Conservation (phyloP, 768 basidiomycete genomes). For the Pulveroboletus sp. region DNA sequence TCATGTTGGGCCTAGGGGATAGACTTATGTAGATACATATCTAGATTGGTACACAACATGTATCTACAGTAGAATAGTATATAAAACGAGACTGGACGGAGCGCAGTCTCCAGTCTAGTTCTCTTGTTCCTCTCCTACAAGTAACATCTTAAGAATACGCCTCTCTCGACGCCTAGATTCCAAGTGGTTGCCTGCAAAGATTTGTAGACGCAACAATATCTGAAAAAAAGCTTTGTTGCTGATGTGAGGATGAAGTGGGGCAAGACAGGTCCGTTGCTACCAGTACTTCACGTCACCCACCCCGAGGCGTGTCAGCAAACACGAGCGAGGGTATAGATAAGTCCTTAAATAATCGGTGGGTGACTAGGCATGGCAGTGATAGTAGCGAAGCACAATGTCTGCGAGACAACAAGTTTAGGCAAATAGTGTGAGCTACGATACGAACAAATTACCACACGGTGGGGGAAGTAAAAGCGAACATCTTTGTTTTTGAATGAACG, state of each 20-base stretch:
- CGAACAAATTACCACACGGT: slow-evolving; percentile 50
- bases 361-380: slow-evolving; percentile 6
- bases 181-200: no score
- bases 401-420: slow-evolving; percentile 29
- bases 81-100: no score
- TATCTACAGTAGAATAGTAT: no score
- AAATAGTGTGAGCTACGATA: slow-evolving; percentile 24
- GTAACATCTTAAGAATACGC: no score
- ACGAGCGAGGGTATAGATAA: slow-evolving; percentile 31
- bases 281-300: slow-evolving; percentile 28
- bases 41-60: no score
- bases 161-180: no score
- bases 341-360: slow-evolving; percentile 29
- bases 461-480: slow-evolving; percentile 23
- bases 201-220: slow-evolving; percentile 28
- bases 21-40: no score
- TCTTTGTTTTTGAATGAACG: no score
- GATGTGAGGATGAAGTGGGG: slow-evolving; percentile 33
- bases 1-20: no score
- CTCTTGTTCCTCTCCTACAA: no score
- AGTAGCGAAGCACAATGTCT: slow-evolving; percentile 26
- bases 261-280: slow-evolving; percentile 14
- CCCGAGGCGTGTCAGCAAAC: slow-evolving; percentile 12
- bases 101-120: no score
- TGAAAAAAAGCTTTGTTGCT: no score